Conservation (phyloP, 2,329 filamentous ascomycete genomes). For the Paramyrothecium sp. region DNA sequence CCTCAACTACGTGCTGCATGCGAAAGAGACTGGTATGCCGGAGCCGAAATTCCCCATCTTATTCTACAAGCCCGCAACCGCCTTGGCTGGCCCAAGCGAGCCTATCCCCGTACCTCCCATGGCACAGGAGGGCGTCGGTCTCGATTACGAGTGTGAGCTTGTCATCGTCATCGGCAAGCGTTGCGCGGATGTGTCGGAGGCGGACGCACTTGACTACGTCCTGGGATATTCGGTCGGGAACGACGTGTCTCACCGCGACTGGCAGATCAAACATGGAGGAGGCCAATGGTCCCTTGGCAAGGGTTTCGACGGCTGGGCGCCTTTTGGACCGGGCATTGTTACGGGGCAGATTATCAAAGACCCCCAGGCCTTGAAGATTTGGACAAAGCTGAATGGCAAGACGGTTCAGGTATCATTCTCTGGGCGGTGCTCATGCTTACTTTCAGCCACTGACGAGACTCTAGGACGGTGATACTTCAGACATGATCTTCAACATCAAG, state of each 20-base stretch:
- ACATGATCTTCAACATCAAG: conserved; percentile 63
- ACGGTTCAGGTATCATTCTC: conserved; percentile 44
- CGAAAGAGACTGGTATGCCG: conserved; percentile 66
- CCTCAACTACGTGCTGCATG: conserved; percentile 71
- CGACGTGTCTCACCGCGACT: conserved; percentile 78
- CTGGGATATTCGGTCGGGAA: conserved; percentile 75
- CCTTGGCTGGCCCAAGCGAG: conserved; percentile 63
- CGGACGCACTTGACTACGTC: conserved; percentile 67
- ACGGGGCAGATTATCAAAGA: conserved; percentile 52
- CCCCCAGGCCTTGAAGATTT: conserved; percentile 55
- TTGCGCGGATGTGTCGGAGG: conserved; percentile 63
- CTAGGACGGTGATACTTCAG: conserved; percentile 52
- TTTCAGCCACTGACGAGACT: conserved; percentile 1
- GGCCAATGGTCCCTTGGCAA: conserved; percentile 73
- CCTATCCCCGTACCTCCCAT: conserved; percentile 64
- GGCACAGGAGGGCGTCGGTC: conserved; percentile 62
- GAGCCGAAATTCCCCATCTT: conserved; percentile 70
- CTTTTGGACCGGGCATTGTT: conserved; percentile 71
- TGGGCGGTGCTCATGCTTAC: not conserved
- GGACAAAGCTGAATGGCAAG: conserved; percentile 58
- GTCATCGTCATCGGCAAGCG: conserved; percentile 70
- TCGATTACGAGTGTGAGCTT: conserved; percentile 82
- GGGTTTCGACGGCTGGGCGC: conserved; percentile 74
- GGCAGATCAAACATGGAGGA: conserved; percentile 67
- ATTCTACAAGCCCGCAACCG: conserved; percentile 63